Evolutionary conservation across 2,329 filamentous ascomycete species (phyloP), one percentile per base, ranked within the genome.

Genomic region (Arthrobotrys conoides): DNA sequence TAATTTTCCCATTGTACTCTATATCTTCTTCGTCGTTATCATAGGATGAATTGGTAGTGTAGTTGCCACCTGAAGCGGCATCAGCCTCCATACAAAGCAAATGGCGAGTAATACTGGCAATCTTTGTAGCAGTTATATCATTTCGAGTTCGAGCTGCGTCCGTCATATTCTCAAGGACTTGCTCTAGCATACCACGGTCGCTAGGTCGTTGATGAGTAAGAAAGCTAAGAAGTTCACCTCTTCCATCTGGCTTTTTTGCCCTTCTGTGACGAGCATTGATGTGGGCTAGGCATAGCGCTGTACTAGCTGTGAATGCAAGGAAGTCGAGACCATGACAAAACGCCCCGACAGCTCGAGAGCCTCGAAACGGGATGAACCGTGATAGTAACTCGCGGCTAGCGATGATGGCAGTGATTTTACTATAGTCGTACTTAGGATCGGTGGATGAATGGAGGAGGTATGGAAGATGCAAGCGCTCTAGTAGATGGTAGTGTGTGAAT

Each of bases 401-500:
- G 10, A 85, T 85, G 55, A 88, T 83, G 76, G 87, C 87, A 0
- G 85, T 86, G 12, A 85, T 84, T 70, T 86, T 88, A 80, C 86
- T 88, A 80, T 87, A 87, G 20, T 87, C 85, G 69, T 86, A 86
- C 16, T 84, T 84, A 5, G 68, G 64, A 16, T 83, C 82, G 4
- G 71, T 66, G 2, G 83, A 81, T 5, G 83, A 76, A 24, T 84
- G 85, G 10, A 89, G 84, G 83, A 89, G 87, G 76, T 87, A 89
- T 0, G 88, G 88, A 0, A 90, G 84, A 76, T 90, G 88, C 0
- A 89, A 84, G 8, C 88, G 84, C 38, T 87, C 85, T 6, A 89
- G 83, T 2, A 89, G 84, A 38, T 86, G 85, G 80, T 87, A 86
- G 77, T 89, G 87, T 1, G 86, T 84, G 55, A 89, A 84, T 72